phyloP scores from a whole-genome alignment of 2,329 filamentous ascomycete genomes.

The Trichoderma breve region DNA sequence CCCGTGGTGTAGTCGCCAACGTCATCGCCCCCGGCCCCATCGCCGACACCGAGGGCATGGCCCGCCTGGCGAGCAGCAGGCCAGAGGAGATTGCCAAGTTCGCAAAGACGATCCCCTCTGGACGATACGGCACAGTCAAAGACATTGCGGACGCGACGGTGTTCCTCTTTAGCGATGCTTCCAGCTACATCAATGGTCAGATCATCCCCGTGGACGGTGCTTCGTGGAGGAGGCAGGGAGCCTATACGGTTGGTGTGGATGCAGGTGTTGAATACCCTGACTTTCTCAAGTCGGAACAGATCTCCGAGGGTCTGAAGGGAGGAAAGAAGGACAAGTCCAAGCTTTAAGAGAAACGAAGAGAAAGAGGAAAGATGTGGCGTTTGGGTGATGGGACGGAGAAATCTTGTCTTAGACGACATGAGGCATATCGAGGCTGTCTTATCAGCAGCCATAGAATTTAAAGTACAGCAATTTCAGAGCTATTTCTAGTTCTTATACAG shows the following conservation, averaged over 20 bases:
- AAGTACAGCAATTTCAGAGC: background rate
- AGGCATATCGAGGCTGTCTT: background rate
- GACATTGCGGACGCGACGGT: constrained; percentile 93
- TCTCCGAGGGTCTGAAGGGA: constrained; percentile 36
- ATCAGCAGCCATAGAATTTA: background rate
- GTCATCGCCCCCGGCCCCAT: constrained; percentile 88
- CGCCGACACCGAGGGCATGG: constrained; percentile 76
- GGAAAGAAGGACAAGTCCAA: constrained; percentile 40
- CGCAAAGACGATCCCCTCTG: constrained; percentile 61
- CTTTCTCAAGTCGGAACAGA: constrained; percentile 38
- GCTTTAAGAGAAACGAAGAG: constrained; percentile 31
- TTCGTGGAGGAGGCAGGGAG: constrained; percentile 53
- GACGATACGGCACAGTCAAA: constrained; percentile 73
- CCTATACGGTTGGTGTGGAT: constrained; percentile 47
- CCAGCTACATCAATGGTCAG: constrained; percentile 82
- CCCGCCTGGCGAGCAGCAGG: constrained; percentile 51
- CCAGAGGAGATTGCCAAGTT: constrained; percentile 34
- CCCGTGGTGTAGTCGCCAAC: constrained; percentile 81
- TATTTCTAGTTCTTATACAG: background rate
- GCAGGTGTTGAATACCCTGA: constrained; percentile 52
- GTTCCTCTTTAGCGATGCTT: constrained; percentile 82
- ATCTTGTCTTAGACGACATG: background rate
- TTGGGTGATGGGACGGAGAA: background rate
- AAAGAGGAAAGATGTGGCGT: background rate
- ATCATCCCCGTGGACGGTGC: constrained; percentile 71